phyloP scores from a whole-genome alignment of 2,329 filamentous ascomycete genomes.

The Venturia pyrina region DNA sequence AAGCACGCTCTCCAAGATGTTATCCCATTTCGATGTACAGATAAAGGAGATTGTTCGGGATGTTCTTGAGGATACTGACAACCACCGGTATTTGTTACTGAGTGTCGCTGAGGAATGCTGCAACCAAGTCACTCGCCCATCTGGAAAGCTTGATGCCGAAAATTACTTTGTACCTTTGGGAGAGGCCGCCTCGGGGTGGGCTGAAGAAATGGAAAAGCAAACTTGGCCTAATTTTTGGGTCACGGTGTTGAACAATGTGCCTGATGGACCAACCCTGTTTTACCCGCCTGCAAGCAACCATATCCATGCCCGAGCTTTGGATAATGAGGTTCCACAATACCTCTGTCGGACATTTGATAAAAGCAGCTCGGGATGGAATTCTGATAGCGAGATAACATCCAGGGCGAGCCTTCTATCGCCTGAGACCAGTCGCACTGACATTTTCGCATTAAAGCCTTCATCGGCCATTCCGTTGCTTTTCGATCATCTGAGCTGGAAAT shows the following conservation, averaged over 20 bases:
- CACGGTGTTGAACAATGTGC: neutral
- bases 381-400: neutral
- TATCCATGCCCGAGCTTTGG: neutral
- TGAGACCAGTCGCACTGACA: neutral
- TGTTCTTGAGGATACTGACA: neutral
- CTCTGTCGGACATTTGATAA: neutral
- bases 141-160: conserved; percentile 14
- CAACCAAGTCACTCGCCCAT: conserved; percentile 14
- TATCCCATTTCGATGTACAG: neutral
- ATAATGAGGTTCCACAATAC: neutral
- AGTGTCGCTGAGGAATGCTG: conserved; percentile 17
- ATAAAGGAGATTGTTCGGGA: neutral
- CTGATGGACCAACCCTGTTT: neutral
- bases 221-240: conserved; percentile 4
- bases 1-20: neutral
- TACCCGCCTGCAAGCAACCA: neutral
- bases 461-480: neutral
- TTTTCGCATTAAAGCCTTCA: neutral
- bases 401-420: neutral
- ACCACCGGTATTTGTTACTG: conserved; percentile 8
- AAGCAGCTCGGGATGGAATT: neutral
- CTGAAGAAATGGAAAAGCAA: conserved; percentile 5
- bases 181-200: conserved; percentile 13
- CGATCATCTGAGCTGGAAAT: neutral
- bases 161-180: conserved; percentile 14